Evolutionary conservation across 169 alveolate genomes (phyloP), one percentile per base, ranked within the genome.

Genomic region (Cryptosporidium felis): DNA sequence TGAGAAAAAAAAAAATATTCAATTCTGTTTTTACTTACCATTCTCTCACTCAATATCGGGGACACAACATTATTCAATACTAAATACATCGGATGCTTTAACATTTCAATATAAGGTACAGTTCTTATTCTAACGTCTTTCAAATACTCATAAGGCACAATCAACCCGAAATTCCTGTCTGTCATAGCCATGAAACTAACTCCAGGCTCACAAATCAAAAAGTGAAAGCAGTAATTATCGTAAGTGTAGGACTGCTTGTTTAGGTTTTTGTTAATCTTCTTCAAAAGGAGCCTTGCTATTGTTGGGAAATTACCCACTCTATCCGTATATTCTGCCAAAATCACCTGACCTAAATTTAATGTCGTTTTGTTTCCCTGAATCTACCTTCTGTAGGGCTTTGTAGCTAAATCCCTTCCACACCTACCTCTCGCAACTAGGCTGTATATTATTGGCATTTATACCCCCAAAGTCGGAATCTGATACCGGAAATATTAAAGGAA

Each of bases 321-420:
- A 47, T 66, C 82, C 8, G 82, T 66, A 26, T 66, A 66, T 30
- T 66, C 82, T 66, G 82, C 82, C n/a, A 66, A 14, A 0, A 66
- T 63, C 40, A 38, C 38, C 21, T 66, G 42, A 47, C 51, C 82
- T 66, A 18, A 49, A 21, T 49, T 46, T 0, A 10, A 46, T 46
- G 28, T 58, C 5, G 9, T n/a, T 1, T 2, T 23, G n/a, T n/a
- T n/a, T n/a, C n/a, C n/a, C n/a, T n/a, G n/a, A n/a, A n/a, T n/a
- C n/a, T n/a, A n/a, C n/a, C n/a, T n/a, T n/a, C n/a, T n/a, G n/a
- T n/a, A n/a, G n/a, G n/a, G n/a, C n/a, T n/a, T n/a, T n/a, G n/a
- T n/a, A n/a, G n/a, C n/a, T n/a, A n/a, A n/a, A n/a, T n/a, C n/a
- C n/a, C n/a, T n/a, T n/a, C n/a, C n/a, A 9, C 26, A 47, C 62